Evolutionary conservation across 108 stramenopile genomes (phyloP), one percentile per base, ranked within the genome.

Genomic region (Nitzschia sp.): DNA sequence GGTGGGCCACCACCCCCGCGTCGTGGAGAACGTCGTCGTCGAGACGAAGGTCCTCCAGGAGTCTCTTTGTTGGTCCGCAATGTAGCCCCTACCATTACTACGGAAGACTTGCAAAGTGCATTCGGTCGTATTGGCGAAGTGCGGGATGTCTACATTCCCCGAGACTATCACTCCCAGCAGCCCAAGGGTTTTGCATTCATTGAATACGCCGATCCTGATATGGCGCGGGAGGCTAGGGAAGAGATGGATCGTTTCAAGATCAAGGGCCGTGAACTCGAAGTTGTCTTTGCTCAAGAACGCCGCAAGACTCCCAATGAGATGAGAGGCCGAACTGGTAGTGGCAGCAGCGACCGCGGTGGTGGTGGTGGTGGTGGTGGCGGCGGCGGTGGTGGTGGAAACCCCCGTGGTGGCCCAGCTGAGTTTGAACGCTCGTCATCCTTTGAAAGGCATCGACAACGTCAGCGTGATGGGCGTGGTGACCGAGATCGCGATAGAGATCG

Each of bases 141-240:
- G 4, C 83, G 91, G 29, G 93, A 95, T 71, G 89, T 95, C 25
- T 95, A 95, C 77, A 92, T 95, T 69, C 93, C 93, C 38, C 77
- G 89, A 3, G 93, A 94, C 56, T 95, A 80, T 54, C 91, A 92
- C 66, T 88, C 89, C 28, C 87, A 92, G 38, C 90, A 90, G 54
- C 87, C 90, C 64, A 90, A 90, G 65, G 93, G 93, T 19, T 95
- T 95, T 77, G 93, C 93, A 0, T 95, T 95, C 66, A 88, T 95
- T 68, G 93, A 95, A 64, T 95, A 87, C 67, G 90, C 90, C 35
- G 85, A 81, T 21, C 82, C 87, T n/a, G 87, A 85, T 48, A 84
- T 80, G 82, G 93, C 93, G 6, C 54, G 70, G 35, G 90, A 92
- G 66, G 93, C 93, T 13, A 68, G 87, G 34, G 90, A 92, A 55